Base-by-base conservation (phyloP, 2,329 filamentous ascomycete species). In the Talaromyces marneffei region DNA sequence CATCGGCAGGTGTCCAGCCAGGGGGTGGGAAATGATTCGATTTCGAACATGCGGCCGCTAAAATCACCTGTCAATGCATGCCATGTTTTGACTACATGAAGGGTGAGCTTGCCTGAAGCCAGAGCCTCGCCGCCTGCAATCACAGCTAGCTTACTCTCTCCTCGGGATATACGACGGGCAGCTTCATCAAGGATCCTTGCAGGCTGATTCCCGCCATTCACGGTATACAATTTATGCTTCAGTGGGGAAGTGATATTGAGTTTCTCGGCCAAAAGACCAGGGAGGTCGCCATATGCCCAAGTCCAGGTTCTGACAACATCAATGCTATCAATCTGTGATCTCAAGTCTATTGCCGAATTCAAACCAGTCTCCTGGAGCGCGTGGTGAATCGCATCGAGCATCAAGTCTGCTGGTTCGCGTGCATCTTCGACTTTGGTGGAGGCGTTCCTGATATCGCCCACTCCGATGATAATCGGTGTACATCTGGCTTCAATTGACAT, bases 71-170 rank as follows among this genome's bases (percentile, higher is more conserved):
- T 68, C 60, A 16, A 69, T 69, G 27, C 66, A 35, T 54, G 23
- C 6, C 18, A 39, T 8, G 5, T 16, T n/a, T 14, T 39, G 29
- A 53, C 7, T 4, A n/a, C 57, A 29, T 69, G 39, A n/a, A 20
- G 20, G 16, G 25, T 20, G 4, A 54, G 71, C 62, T 71, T 67
- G 72, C 77, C 75, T 14, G 75, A 86, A 59, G 85, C 86, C 62
- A 89, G 71, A 12, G 87, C 85, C 69, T 89, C 87, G 9, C 85
- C 87, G 2, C 87, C 87, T 1, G 83, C 82, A 0, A 89, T 71
- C 39, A 89, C 70, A 0, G 84, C 84, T 5, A 88, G 78, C 16
- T 78, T 84, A 9, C 72, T 80, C 58, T 85, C 74, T 1, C 84
- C 80, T 23, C 69, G 72, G 0, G 83, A 76, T 14, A 89, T 79